Evolutionary conservation across 1,284 basidiomycete species (phyloP).

Genomic region (Inonotus hispidus): DNA sequence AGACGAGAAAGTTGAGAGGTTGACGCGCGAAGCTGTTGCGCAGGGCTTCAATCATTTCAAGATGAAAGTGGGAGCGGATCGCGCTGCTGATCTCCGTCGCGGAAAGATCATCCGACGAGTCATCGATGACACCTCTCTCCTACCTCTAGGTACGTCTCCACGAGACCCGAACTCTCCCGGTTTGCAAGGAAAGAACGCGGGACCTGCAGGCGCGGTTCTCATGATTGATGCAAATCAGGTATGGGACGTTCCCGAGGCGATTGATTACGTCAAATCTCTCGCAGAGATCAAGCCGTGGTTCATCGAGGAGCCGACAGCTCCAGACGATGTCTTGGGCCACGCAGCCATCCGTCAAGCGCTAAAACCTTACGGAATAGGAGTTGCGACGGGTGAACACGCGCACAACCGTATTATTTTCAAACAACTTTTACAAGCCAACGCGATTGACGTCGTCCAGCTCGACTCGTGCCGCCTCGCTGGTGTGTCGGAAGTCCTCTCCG

Average conservation of each 20-base stretch:
- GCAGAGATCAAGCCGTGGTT: constrained; percentile 91
- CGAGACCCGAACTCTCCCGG: constrained; percentile 63
- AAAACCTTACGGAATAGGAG: constrained; percentile 82
- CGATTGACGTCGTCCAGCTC: constrained; percentile 95
- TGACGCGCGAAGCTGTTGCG: constrained; percentile 81
- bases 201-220: constrained; percentile 86
- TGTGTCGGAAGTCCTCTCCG: constrained; percentile 88
- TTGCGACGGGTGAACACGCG: constrained; percentile 94
- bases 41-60: constrained; percentile 95
- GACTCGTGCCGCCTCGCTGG: constrained; percentile 92
- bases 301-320: constrained; percentile 93
- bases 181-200: constrained; percentile 84
- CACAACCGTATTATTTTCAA: constrained; percentile 98
- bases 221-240: constrained; percentile 99
- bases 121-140: constrained; percentile 83
- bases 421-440: constrained; percentile 88
- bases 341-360: constrained; percentile 77
- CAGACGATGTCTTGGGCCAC: constrained; percentile 85
- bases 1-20: constrained; percentile 84
- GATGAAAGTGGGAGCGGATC: constrained; percentile 91
- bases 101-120: constrained; percentile 87
- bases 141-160: constrained; percentile 48
- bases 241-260: constrained; percentile 91
- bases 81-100: constrained; percentile 79
- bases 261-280: constrained; percentile 84